Conservation (phyloP, 148 eudicot genomes). For the Diospyros lotus region DNA sequence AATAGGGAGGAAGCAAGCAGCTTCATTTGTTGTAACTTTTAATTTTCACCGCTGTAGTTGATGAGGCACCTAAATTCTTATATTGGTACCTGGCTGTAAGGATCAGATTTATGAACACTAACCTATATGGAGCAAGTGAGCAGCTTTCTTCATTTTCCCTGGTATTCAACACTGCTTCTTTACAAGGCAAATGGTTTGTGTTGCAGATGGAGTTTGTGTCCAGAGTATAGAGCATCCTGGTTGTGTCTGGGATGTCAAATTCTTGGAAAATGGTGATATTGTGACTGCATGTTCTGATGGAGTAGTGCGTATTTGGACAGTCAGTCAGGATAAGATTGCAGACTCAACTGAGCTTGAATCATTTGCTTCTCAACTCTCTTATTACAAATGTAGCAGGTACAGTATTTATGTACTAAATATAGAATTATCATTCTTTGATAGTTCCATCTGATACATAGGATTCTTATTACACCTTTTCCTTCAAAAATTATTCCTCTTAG, state of each 20-base stretch:
- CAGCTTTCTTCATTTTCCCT: background rate
- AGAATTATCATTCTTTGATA: background rate
- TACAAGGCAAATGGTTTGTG: slow-evolving; percentile 7
- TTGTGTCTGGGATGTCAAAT: slow-evolving; percentile 97
- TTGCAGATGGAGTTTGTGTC: slow-evolving; percentile 83
- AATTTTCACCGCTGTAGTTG: too few relatives aligned
- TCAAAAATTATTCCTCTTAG: background rate
- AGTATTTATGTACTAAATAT: background rate
- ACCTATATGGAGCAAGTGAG: background rate
- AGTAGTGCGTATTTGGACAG: slow-evolving; percentile 85
- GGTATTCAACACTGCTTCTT: background rate
- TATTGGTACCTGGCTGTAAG: too few relatives aligned
- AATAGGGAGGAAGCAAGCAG: background rate
- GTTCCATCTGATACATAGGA: background rate
- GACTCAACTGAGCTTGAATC: slow-evolving; percentile 54
- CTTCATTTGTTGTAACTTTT: background rate
- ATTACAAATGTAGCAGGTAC: slow-evolving; percentile 86
- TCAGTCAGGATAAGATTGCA: slow-evolving; percentile 57
- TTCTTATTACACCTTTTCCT: background rate
- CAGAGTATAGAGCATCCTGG: slow-evolving; percentile 99
- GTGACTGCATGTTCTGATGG: slow-evolving; percentile 97
- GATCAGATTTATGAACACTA: too few relatives aligned
- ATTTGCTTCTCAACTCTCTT: slow-evolving; percentile 59
- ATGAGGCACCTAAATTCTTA: too few relatives aligned
- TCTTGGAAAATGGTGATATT: slow-evolving; percentile 88